Evolutionary conservation across 2,329 filamentous ascomycete species (phyloP), one percentile per base, ranked within the genome.

Genomic region (Arthrobotrys iridis): DNA sequence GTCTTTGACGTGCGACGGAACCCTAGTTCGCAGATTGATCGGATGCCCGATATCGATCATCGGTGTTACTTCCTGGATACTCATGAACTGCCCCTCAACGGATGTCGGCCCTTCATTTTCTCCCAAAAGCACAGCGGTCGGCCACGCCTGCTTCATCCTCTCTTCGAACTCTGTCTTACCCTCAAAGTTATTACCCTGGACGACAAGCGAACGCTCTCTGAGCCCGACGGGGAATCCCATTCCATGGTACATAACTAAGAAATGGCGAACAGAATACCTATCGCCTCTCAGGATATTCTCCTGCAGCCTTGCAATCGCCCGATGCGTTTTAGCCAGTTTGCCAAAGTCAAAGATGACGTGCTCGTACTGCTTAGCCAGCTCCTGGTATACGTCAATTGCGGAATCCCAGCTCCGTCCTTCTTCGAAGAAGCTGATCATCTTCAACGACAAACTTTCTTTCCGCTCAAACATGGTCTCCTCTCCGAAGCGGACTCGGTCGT

Each of bases 341-440:
- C 90, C 86, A 79, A 96, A 97, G 82, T 99, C 95, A 81, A 93
- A 97, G 0, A 91, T 84, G 74, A 93, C 96, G 78, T 87, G 88
- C 83, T 97, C 93, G 81, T 98, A 99, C 82, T 98, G 93, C n/a
- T 85, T 83, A 52, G 93, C 91, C 59, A 99, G 88, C 82, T 99
- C 94, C 81, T 91, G 91, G 83, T 99, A 98, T 2, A 92, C 92
- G 4, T 89, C 87, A 43, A 99, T 84, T 0, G 93, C 94, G 81
- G 92, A 92, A 79, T 91, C 91, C 94, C 94, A 98, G 0, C 93
- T 93, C 81, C 93, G 90, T n/a, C 93, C 93, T 74, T 96, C 93
- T 80, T 98, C 94, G 77, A 95, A 97, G 81, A 94, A 87, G 82
- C 93, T 93, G 81, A 98, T 96, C 86, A 98, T 96, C 78, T 93